Evolutionary conservation across 2,329 filamentous ascomycete species (phyloP).

Genomic region (Ceratocystis colombiana): DNA sequence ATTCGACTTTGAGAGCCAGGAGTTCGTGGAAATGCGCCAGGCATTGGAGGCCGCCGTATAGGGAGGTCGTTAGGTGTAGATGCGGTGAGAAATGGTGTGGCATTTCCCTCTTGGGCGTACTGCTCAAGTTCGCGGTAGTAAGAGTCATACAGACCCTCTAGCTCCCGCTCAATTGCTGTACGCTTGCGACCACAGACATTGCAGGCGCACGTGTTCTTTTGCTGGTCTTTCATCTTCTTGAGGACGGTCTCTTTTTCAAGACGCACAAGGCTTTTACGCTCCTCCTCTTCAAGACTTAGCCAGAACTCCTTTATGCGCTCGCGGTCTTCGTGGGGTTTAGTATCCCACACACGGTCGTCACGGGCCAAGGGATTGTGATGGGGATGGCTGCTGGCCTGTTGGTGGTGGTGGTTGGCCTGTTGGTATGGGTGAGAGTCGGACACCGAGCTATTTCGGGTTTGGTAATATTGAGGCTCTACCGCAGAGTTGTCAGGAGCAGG

Average conservation of each 20-base stretch:
- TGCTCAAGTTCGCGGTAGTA: slow-evolving; percentile 98
- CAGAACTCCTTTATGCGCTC: slow-evolving; percentile 98
- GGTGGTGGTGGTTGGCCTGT: slow-evolving; percentile 12
- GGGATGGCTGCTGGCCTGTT: neutral
- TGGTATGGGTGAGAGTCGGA: neutral
- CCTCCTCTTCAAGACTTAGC: slow-evolving; percentile 86
- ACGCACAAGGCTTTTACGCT: slow-evolving; percentile 89
- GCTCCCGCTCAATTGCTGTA: slow-evolving; percentile 92
- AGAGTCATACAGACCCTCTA: slow-evolving; percentile 94
- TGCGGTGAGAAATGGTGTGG: slow-evolving; percentile 22
- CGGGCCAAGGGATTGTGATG: slow-evolving; percentile 9
- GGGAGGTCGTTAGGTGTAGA: slow-evolving; percentile 48
- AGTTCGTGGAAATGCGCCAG: slow-evolving; percentile 50
- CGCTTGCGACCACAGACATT: slow-evolving; percentile 94
- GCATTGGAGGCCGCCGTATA: slow-evolving; percentile 48
- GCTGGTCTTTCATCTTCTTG: slow-evolving; percentile 99
- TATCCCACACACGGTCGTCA: slow-evolving; percentile 74
- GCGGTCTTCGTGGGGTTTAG: slow-evolving; percentile 82
- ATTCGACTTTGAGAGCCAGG: slow-evolving; percentile 68
- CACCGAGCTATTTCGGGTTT: slow-evolving; percentile 3
- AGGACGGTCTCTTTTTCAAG: slow-evolving; percentile 97
- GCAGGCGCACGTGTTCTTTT: slow-evolving; percentile 97
- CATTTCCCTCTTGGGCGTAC: slow-evolving; percentile 57
- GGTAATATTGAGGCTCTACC: neutral
- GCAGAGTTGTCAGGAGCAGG: neutral